Conservation (phyloP, 108 stramenopile genomes). For the Pinguiococcus pyrenoidosus region DNA sequence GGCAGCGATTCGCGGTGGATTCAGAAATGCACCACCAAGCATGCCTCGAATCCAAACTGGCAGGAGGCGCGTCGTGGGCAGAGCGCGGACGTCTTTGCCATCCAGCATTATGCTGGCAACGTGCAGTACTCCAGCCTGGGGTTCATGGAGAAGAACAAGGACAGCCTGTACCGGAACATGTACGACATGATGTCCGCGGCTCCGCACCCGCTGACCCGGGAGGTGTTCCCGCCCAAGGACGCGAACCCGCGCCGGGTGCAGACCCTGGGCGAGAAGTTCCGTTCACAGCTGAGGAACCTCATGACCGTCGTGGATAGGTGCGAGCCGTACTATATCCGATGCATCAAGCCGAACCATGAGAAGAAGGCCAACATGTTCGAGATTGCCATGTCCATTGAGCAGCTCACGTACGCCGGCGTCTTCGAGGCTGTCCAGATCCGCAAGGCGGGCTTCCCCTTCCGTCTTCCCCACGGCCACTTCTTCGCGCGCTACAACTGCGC, state of each 20-base stretch:
- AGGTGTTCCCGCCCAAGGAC: constrained; percentile 14
- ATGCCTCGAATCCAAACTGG: constrained; percentile 1
- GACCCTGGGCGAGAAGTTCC: constrained; percentile 51
- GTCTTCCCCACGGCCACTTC: constrained; percentile 10
- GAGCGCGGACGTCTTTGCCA: constrained; percentile 31
- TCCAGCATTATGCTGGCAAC: constrained; percentile 62
- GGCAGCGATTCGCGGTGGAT: not conserved
- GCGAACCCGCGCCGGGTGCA: not conserved
- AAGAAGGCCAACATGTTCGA: constrained; percentile 30
- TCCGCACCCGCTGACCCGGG: constrained; percentile 64
- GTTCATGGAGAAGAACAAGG: constrained; percentile 69
- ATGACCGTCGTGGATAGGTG: constrained; percentile 41
- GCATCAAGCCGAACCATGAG: constrained; percentile 39
- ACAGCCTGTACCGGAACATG: constrained; percentile 31
- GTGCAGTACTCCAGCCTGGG: constrained; percentile 59
- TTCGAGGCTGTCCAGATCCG: constrained; percentile 54
- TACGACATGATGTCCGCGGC: constrained; percentile 15
- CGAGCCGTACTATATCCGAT: constrained; percentile 49
- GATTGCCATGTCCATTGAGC: constrained; percentile 22
- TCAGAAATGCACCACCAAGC: constrained; percentile 6
- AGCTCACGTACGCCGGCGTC: constrained; percentile 25
- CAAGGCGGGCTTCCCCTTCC: constrained; percentile 20
- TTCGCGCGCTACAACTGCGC: constrained; percentile 17
- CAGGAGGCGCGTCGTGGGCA: constrained; percentile 1
- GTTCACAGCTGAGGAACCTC: constrained; percentile 44